Percentiles rank a stretch among this genome's conserved stretches.
Evolutionary conservation across 208 protist species (phyloP).

Genomic region (Acanthamoeba triangularis): DNA sequence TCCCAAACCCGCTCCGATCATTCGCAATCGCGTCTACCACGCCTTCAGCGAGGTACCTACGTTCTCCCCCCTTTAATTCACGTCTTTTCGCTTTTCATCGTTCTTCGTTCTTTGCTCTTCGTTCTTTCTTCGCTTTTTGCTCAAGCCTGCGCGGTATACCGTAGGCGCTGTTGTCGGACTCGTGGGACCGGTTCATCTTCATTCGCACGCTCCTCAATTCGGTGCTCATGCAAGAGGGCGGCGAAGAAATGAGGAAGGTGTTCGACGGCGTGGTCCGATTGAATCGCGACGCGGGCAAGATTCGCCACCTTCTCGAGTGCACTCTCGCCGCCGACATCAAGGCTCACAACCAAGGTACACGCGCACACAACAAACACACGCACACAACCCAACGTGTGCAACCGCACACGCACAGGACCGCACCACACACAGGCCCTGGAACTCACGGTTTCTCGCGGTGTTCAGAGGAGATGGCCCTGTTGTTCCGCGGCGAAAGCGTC

Average conservation of each 20-base stretch:
- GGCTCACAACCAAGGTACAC: background rate
- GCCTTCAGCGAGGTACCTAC: background rate
- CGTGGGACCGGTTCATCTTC: conserved; percentile 15
- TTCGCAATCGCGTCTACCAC: background rate
- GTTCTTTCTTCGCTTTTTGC: background rate
- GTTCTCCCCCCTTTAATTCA: too few species aligned
- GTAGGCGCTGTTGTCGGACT: background rate
- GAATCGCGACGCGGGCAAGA: background rate
- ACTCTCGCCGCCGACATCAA: background rate
- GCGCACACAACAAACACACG: too few species aligned
- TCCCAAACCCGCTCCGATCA: background rate
- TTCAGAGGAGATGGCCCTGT: background rate
- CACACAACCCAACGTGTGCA: too few species aligned
- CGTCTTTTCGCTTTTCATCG: too few species aligned
- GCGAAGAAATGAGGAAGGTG: background rate
- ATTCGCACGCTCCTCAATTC: conserved; percentile 2
- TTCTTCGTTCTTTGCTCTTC: background rate
- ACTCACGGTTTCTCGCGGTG: background rate
- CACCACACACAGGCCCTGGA: background rate
- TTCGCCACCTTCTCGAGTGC: background rate
- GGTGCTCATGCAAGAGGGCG: background rate
- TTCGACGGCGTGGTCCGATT: background rate
- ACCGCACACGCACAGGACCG: background rate
- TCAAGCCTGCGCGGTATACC: background rate
- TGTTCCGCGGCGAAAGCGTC: conserved; percentile 22